A percentile compares a stretch with the other conserved stretches of the same genome.
phyloP scores from a whole-genome alignment of 202 grass and related monocot genomes.

The Schoenoplectus triqueter region DNA sequence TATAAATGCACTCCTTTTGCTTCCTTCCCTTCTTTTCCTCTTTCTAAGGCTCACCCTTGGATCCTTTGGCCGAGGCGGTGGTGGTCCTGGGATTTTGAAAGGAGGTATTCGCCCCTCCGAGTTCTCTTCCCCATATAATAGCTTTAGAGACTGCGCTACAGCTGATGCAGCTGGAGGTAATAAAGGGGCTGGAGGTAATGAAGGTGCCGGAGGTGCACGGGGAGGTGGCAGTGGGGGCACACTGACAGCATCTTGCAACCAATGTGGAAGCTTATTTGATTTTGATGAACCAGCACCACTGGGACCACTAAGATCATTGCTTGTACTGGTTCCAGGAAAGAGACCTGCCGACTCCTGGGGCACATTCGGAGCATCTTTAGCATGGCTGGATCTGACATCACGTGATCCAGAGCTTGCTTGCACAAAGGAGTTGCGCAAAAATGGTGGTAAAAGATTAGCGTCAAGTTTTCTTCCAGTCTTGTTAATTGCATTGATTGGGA shows the following conservation, averaged over 20 bases:
- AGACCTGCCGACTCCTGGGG: constrained; percentile 51
- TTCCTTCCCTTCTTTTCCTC: constrained; percentile 42
- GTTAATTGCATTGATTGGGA: constrained; percentile 57
- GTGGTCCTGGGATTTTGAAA: constrained; percentile 64
- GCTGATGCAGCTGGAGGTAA: constrained; percentile 73
- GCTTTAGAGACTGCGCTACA: constrained; percentile 74
- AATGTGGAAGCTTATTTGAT: constrained; percentile 91
- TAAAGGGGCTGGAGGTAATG: constrained; percentile 37
- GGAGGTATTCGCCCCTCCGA: constrained; percentile 57
- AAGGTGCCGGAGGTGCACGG: constrained; percentile 45
- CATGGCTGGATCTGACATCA: constrained; percentile 54
- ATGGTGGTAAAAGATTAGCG: constrained; percentile 56
- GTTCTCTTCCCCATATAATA: constrained; percentile 86
- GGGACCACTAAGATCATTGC: constrained; percentile 48
- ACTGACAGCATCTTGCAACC: constrained; percentile 92
- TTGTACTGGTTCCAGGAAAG: constrained; percentile 50
- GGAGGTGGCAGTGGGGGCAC: constrained; percentile 48
- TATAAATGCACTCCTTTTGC: constrained; percentile 23
- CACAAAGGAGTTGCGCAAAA: constrained; percentile 68
- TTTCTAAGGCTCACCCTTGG: constrained; percentile 76
- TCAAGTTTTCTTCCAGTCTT: constrained; percentile 53
- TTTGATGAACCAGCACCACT: constrained; percentile 58
- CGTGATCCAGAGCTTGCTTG: constrained; percentile 50
- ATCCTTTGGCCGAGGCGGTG: constrained; percentile 70
- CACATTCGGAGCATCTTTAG: constrained; percentile 48